Evolutionary conservation across 306 rosid genomes (phyloP).

Genomic region (Dalbergia oliveri): DNA sequence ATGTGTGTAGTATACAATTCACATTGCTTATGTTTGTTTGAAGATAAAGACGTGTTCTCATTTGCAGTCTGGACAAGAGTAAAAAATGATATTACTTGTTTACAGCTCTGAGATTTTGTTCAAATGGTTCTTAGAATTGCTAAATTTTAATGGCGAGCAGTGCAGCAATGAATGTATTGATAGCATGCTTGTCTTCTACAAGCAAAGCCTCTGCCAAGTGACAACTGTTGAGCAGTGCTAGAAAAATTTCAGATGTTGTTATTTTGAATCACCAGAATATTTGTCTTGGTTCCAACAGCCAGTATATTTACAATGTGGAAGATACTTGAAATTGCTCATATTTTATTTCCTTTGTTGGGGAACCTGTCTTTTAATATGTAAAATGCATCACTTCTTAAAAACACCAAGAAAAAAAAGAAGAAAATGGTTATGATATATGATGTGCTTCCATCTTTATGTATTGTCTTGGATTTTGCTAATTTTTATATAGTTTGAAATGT

Average conservation of each 20-base stretch:
- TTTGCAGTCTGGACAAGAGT: neutral
- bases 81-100: neutral
- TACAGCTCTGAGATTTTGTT: neutral
- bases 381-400: neutral
- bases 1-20: neutral
- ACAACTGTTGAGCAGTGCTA: neutral
- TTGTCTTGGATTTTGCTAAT: constrained; percentile 23
- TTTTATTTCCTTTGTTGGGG: neutral
- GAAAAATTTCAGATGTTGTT: neutral
- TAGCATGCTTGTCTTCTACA: neutral
- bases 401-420: neutral
- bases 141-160: neutral
- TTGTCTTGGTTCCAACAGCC: neutral
- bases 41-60: neutral
- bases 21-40: neutral
- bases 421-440: neutral
- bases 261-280: neutral
- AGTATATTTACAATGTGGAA: constrained; percentile 15
- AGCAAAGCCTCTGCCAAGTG: neutral
- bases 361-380: neutral
- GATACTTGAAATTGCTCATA: neutral
- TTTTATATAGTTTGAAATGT: neutral
- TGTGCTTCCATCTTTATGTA: constrained; percentile 33
- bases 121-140: neutral
- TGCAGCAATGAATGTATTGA: neutral